Evolutionary conservation across 148 eudicot genomes (phyloP).

Genomic region (Limonium bicolor): DNA sequence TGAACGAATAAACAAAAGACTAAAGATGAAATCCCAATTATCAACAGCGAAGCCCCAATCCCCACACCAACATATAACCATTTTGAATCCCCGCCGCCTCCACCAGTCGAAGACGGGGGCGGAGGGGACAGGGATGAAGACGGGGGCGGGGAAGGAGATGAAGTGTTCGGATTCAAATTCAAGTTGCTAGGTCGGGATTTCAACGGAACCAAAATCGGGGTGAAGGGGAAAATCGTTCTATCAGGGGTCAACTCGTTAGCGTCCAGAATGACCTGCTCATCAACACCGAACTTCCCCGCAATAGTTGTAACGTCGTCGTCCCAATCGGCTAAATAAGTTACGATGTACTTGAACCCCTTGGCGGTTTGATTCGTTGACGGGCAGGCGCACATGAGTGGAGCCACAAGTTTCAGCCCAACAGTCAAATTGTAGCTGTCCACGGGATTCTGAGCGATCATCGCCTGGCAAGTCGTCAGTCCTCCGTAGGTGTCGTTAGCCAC

Average conservation of each 20-base stretch:
- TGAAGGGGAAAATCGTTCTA: slow-evolving; percentile 32
- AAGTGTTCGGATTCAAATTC: slow-evolving; percentile 7
- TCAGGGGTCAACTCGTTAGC: slow-evolving; percentile 35
- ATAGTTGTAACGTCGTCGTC: slow-evolving; percentile 17
- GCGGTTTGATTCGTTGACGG: slow-evolving; percentile 33
- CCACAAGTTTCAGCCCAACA: slow-evolving; percentile 9
- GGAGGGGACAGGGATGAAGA: slow-evolving; percentile 18
- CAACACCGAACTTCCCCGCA: slow-evolving; percentile 24
- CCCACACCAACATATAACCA: slow-evolving; percentile 41
- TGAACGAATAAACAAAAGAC: slow-evolving; percentile 20
- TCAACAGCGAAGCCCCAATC: slow-evolving; percentile 27
- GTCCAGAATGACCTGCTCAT: slow-evolving; percentile 12
- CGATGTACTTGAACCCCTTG: slow-evolving; percentile 26
- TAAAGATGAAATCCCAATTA: slow-evolving; percentile 9
- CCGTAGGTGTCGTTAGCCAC: slow-evolving; percentile 42
- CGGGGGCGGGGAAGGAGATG: not conserved
- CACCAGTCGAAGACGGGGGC: slow-evolving; percentile 11
- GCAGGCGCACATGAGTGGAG: slow-evolving; percentile 70
- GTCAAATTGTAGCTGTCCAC: not conserved
- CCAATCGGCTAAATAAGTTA: slow-evolving; percentile 25
- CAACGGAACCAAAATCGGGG: slow-evolving; percentile 46
- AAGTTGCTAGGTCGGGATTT: slow-evolving; percentile 21
- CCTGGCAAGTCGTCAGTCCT: slow-evolving; percentile 51
- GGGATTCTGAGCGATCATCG: slow-evolving; percentile 32
- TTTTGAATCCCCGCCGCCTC: slow-evolving; percentile 24